Base-by-base conservation (phyloP, 2,329 filamentous ascomycete species). In the Aspergillus caelatus region DNA sequence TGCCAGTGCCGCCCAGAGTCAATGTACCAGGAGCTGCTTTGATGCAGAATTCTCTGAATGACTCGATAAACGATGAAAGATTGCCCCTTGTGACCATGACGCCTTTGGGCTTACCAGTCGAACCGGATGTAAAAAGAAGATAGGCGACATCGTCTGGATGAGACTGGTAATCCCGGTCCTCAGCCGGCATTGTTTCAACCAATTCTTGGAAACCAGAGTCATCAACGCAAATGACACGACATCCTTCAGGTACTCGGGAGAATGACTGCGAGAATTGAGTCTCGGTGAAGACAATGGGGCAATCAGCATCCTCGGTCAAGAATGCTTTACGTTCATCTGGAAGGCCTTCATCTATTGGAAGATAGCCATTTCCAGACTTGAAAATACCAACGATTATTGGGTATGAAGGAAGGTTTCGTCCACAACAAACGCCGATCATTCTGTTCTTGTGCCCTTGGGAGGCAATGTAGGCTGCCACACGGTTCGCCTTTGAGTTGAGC, bases 91-190 rank as follows among this genome's bases (percentile, higher is more conserved):
- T 94, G 84, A 97, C 93, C 91, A 97, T 90, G 60, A 97, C 91
- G 78, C 94, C 94, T 86, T 97, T 97, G 66, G 94, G 94, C 85
- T 97, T 97, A 66, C 94, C 94, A 9, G 94, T 97, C 1, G 93
- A 97, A 23, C 94, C 94, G 30, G 93, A 97, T 1, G 94, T 97
- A 82, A 97, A 97, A 60, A 97, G 90, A 62, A 97, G 83, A 52
- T 72, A 72, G 21, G 67, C 62, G 21, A 62, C 57, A 55, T 72
- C 68, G 8, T 71, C 64, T 23, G 67, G 64, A 28, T 65, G 55
- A 36, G 65, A 61, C 36, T 58, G 39, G 53, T 67, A 70, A 3
- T 66, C 60, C 41, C 34, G 43, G 50, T 70, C 62, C 11, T 68
- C 63, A 1, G 66, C 10, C 10, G 69, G 57, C 67, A 74, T 68